Conservation (phyloP, 768 basidiomycete species). For the Piloderma croceum region DNA sequence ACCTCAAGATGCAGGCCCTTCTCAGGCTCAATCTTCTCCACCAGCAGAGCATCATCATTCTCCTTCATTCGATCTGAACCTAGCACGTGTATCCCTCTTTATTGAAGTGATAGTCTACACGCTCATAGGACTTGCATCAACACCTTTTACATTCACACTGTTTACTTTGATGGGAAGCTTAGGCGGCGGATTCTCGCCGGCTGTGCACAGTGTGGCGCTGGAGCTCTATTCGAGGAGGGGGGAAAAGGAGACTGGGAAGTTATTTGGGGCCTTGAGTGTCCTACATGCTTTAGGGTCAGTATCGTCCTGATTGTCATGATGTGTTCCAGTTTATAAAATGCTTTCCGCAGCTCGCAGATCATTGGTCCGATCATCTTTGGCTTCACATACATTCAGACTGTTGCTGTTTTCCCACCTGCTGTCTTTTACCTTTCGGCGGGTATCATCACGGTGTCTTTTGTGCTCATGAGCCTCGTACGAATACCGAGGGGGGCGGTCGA, state of each 20-base stretch:
- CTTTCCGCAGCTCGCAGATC: conserved; percentile 51
- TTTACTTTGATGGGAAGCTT: conserved; percentile 49
- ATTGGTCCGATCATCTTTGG: conserved; percentile 72
- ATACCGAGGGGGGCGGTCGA: conserved; percentile 19
- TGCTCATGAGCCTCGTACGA: conserved; percentile 43
- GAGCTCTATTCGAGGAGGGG: conserved; percentile 49
- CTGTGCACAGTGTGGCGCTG: conserved; percentile 66
- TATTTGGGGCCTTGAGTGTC: conserved; percentile 80
- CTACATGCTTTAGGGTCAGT: conserved; percentile 47
- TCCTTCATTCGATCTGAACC: conserved; percentile 58
- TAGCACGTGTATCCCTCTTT: conserved; percentile 57
- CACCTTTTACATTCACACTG: conserved; percentile 45
- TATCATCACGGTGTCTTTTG: conserved; percentile 36
- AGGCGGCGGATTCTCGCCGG: conserved; percentile 59
- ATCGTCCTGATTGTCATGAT: conserved; percentile 9
- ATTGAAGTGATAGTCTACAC: conserved; percentile 51
- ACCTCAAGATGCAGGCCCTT: conserved; percentile 13
- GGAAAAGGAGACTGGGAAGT: conserved; percentile 53
- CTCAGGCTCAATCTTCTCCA: conserved; percentile 7
- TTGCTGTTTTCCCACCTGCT: conserved; percentile 59
- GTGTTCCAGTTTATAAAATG: conserved; percentile 3
- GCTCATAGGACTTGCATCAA: conserved; percentile 43
- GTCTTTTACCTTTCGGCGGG: conserved; percentile 58
- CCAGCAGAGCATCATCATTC: conserved; percentile 27
- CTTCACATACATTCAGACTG: conserved; percentile 63